A percentile compares a stretch with the other conserved stretches of the same genome.
Evolutionary conservation across 129 eudicot genomes (phyloP).

Genomic region (Centella asiatica): DNA sequence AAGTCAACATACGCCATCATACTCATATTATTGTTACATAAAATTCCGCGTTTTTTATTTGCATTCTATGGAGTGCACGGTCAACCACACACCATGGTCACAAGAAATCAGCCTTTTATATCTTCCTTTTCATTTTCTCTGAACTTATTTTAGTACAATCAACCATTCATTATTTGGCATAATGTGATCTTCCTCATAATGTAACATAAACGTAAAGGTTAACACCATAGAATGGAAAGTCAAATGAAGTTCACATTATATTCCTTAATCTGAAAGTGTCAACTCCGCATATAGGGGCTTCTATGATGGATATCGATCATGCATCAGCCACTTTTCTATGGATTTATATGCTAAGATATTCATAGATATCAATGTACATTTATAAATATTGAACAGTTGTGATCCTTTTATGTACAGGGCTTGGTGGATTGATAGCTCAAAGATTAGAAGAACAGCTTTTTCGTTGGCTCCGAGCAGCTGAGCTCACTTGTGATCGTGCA

Average conservation of each 20-base stretch:
- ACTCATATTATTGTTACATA: no score
- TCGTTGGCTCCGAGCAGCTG: slow-evolving; percentile 97
- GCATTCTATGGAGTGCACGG: no score
- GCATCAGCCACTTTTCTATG: neutral
- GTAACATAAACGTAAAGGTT: no score
- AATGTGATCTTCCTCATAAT: no score
- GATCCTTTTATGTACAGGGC: slow-evolving; percentile 37
- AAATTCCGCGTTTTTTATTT: no score
- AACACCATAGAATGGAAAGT: no score
- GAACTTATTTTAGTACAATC: no score
- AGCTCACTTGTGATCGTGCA: slow-evolving; percentile 97
- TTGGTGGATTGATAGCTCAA: slow-evolving; percentile 88
- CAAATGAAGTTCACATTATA: neutral
- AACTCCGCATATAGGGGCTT: neutral
- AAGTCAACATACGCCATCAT: no score
- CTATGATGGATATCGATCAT: neutral
- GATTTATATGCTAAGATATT: neutral
- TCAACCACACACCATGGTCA: no score
- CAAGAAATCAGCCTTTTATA: no score
- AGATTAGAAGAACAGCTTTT: slow-evolving; percentile 79
- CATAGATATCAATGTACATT: neutral
- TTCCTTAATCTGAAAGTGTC: neutral
- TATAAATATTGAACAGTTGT: neutral
- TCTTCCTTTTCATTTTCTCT: no score
- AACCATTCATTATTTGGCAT: no score